Base-by-base conservation (phyloP, 345 rosid species). In the Linum usitatissimum region DNA sequence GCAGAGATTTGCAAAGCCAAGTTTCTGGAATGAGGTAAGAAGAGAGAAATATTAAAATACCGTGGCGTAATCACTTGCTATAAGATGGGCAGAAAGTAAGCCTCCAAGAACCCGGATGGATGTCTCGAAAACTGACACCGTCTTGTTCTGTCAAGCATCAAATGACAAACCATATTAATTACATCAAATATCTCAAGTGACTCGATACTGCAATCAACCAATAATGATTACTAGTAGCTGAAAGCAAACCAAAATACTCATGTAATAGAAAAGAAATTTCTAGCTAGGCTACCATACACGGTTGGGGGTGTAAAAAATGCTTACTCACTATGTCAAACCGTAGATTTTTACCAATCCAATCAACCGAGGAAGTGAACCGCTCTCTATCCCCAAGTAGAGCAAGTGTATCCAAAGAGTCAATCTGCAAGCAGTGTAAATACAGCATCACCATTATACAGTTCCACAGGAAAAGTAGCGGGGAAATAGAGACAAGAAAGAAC, bases 291-390 rank as follows among this genome's bases (percentile, higher is more conserved):
- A 57, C 13, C 9, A 57, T 23, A 15, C 6, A 57, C 17, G 38
- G 8, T 34, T 34, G 38, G 38, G 5, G 38, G 38, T 18, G 3
- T 59, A 61, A 76, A 72, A 66, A 60, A 63, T 54, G 65, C 67
- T 78, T 67, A 87, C 99, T 90, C 94, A 93, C 99, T 78, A 85
- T 93, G 78, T 93, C 89, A 86, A 93, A 93, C 81, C 57, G 97
- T 75, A 93, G 87, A 67, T 83, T 84, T 89, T 87, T 90, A 87
- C 90, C 96, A 83, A 93, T 80, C 97, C 99, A 90, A 71, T 86
- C 95, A 66, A 90, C 96, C 57, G 97, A 84, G 69, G 88, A 68
- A 59, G 90, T 64, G 65, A 93, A 90, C 18, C 62, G 83, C 45
- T 86, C 87, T 66, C 71, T 79, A 45, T 93, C 96, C 56, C 96